Evolutionary conservation across 2,329 filamentous ascomycete species (phyloP).

Genomic region (Pseudonectria buxi): DNA sequence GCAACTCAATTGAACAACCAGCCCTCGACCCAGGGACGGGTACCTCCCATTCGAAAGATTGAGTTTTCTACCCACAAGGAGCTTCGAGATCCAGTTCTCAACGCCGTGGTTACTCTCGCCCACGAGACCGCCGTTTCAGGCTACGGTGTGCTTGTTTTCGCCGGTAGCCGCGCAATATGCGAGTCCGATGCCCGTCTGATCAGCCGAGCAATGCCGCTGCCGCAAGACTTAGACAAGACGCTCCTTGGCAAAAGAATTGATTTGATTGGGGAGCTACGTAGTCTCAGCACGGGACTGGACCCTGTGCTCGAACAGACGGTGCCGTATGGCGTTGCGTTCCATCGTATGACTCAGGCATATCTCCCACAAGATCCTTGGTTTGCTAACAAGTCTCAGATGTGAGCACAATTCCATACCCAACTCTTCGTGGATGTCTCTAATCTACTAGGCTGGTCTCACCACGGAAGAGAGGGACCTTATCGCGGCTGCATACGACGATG

Average conservation of each 20-base stretch:
- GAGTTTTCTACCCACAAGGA: conserved; percentile 52
- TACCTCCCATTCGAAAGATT: conserved; percentile 41
- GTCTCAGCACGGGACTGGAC: conserved; percentile 60
- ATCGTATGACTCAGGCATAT: conserved; percentile 44
- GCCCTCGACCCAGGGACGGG: conserved; percentile 27
- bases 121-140: conserved; percentile 62
- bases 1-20: conserved; percentile 42
- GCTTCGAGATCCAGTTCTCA: conserved; percentile 57
- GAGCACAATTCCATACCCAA: conserved; percentile 10
- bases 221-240: conserved; percentile 37
- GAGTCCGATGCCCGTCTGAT: conserved; percentile 64
- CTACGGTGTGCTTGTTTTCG: conserved; percentile 68
- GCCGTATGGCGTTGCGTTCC: conserved; percentile 63
- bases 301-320: conserved; percentile 58
- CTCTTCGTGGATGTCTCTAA: conserved; percentile 14
- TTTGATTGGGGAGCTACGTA: conserved; percentile 59
- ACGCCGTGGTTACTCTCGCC: conserved; percentile 63
- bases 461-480: conserved; percentile 69
- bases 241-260: conserved; percentile 55
- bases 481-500: conserved; percentile 62
- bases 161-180: conserved; percentile 59
- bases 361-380: not conserved
- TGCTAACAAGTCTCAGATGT: conserved; percentile 29
- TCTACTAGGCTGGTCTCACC: conserved; percentile 55
- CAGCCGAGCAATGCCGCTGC: conserved; percentile 55